Conservation (phyloP, 768 basidiomycete genomes). For the Rhizopogon rudus region DNA sequence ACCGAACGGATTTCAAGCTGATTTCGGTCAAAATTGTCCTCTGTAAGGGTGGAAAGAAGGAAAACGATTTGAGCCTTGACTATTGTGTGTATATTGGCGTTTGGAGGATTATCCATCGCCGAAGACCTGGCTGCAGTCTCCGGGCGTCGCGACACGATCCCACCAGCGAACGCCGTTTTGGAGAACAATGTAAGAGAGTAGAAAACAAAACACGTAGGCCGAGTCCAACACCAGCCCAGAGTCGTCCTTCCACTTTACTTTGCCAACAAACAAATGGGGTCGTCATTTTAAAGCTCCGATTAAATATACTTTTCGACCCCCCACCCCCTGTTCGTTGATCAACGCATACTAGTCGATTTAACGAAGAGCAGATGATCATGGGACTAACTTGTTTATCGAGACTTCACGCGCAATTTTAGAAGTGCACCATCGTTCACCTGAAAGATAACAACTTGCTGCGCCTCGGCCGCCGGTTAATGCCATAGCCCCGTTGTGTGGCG, state of each 20-base stretch:
- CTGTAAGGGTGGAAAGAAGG: conserved; percentile 90
- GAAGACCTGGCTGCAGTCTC: conserved; percentile 73
- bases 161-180: conserved; percentile 71
- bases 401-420: too few species aligned
- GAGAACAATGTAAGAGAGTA: conserved; percentile 20
- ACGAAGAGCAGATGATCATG: too few species aligned
- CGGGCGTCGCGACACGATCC: conserved; percentile 64
- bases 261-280: conserved; percentile 10
- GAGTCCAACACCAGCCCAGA: conserved; percentile 27
- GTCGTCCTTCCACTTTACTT: conserved; percentile 9
- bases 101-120: conserved; percentile 84
- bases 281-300: conserved; percentile 15
- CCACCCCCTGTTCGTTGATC: too few species aligned
- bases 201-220: conserved; percentile 29
- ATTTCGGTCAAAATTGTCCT: conserved; percentile 95
- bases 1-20: conserved; percentile 94
- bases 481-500: too few species aligned
- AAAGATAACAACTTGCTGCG: too few species aligned
- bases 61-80: conserved; percentile 98
- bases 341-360: too few species aligned
- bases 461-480: too few species aligned
- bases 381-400: too few species aligned
- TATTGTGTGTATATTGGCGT: conserved; percentile 84
- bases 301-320: neutral
- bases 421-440: too few species aligned